These are phyloP conservation scores for Septoria linicola DNA, from an alignment of 2,329 filamentous ascomycete genomes.

Conservation along the genomic window DNA sequence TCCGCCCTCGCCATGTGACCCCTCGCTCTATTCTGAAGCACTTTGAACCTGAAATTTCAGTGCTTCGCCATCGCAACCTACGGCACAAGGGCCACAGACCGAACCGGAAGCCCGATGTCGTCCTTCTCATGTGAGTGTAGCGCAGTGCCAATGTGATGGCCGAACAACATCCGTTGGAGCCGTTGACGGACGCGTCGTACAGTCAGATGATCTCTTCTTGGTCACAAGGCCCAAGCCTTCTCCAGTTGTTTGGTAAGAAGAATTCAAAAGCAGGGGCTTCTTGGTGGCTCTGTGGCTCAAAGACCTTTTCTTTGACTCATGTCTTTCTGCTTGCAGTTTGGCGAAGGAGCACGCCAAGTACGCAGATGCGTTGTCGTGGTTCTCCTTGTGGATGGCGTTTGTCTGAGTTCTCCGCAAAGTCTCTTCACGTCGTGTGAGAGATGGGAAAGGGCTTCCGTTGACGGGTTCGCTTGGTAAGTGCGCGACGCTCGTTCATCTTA, in stretches of 20 bases:
- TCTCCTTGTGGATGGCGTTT: slow-evolving; percentile 7
- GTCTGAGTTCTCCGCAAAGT: slow-evolving; percentile 14
- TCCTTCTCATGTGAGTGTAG: background rate
- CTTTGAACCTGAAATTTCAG: background rate
- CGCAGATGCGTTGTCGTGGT: slow-evolving; percentile 9
- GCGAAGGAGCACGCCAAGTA: slow-evolving; percentile 10
- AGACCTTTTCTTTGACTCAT: slow-evolving; percentile 16
- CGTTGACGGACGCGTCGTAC: background rate
- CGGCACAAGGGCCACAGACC: background rate
- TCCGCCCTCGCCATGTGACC: background rate
- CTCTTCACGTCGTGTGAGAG: slow-evolving; percentile 4
- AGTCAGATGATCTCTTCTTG: background rate
- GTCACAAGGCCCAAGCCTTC: background rate
- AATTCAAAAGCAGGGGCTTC: background rate
- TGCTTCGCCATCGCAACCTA: background rate
- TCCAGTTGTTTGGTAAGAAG: background rate
- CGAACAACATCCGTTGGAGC: background rate
- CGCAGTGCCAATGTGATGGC: background rate
- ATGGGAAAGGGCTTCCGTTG: slow-evolving; percentile 4
- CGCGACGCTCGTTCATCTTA: slow-evolving; percentile 3
- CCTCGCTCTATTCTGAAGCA: background rate
- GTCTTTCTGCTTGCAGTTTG: slow-evolving; percentile 11
- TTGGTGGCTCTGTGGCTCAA: background rate
- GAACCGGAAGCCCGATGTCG: background rate
- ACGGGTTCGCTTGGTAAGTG: slow-evolving; percentile 4